Evolutionary conservation across 83 land plant species (phyloP).

Genomic region (Thuja plicata): DNA sequence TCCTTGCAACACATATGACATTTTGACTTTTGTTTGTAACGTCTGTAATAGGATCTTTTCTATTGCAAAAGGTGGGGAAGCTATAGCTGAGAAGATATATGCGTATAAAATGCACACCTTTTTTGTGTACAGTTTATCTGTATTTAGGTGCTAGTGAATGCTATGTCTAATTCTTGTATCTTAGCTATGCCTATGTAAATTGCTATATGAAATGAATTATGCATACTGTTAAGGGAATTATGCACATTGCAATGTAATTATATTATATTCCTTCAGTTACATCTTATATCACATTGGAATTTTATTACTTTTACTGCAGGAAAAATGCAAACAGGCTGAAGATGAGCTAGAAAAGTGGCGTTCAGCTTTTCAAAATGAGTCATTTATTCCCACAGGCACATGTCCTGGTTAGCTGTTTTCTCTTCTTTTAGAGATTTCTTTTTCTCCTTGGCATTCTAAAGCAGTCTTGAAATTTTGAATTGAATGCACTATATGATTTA

Average conservation of each 20-base stretch:
- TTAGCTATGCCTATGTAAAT: neutral
- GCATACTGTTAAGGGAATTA: neutral
- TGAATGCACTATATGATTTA: neutral
- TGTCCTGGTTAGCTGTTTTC: constrained; percentile 37
- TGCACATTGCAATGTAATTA: neutral
- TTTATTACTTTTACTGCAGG: neutral
- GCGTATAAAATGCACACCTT: neutral
- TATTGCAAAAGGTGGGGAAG: neutral
- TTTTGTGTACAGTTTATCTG: neutral
- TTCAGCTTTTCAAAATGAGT: constrained; percentile 57
- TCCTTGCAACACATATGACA: neutral
- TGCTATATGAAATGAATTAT: neutral
- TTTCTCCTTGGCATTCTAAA: neutral
- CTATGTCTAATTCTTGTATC: neutral
- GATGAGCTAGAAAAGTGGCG: constrained; percentile 65
- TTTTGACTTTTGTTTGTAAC: neutral
- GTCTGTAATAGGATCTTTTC: neutral
- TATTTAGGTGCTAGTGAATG: neutral
- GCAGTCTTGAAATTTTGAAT: neutral
- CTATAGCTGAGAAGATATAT: neutral
- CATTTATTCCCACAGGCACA: constrained; percentile 41
- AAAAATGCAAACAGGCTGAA: constrained; percentile 12
- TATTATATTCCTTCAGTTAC: neutral
- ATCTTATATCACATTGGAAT: neutral
- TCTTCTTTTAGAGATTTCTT: neutral